Evolutionary conservation across 148 eudicot species (phyloP).

Genomic region (Cornus florida): DNA sequence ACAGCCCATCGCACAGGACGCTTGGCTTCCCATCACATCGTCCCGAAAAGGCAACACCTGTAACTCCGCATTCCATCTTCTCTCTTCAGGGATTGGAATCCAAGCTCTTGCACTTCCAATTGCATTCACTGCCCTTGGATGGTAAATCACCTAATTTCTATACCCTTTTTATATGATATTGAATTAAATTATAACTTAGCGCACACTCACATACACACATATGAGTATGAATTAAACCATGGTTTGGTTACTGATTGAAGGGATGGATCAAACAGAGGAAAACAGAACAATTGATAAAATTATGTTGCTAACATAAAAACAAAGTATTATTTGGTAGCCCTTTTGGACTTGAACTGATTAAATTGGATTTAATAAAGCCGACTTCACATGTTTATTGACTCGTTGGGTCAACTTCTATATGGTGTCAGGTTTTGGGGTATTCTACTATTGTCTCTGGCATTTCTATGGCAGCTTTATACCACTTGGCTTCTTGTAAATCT

Average conservation of each 20-base stretch:
- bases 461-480: constrained; percentile 57
- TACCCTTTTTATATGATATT: no score
- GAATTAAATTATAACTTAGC: no score
- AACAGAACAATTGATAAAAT: no score
- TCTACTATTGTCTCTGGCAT: constrained; percentile 27
- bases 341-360: no score
- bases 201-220: no score
- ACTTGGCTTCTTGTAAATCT: constrained; percentile 51
- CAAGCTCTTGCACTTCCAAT: constrained; percentile 43
- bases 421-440: constrained; percentile 50
- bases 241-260: no score
- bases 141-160: constrained; percentile 17
- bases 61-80: constrained; percentile 35
- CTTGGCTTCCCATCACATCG: constrained; percentile 56
- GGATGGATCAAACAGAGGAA: no score
- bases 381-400: neutral
- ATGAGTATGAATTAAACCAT: no score
- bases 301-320: no score
- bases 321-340: no score
- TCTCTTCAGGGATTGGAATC: constrained; percentile 48
- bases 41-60: constrained; percentile 42
- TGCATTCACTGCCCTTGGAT: constrained; percentile 41
- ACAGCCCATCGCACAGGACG: constrained; percentile 25
- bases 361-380: no score
- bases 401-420: neutral